Evolutionary conservation across 306 rosid species (phyloP).

Genomic region (Cucurbita pepo): DNA sequence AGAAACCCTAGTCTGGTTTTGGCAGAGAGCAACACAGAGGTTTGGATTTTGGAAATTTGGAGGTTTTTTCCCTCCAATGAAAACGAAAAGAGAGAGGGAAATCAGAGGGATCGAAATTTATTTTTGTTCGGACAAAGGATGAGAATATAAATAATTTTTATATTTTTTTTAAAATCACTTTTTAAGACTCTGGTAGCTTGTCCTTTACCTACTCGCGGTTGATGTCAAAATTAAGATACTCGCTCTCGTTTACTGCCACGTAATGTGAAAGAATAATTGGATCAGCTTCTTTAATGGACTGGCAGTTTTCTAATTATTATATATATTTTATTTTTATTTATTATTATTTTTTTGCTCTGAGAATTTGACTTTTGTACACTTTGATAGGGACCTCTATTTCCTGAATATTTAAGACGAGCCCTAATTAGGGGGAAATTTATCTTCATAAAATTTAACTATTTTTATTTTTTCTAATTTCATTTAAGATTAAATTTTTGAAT

Average conservation of each 20-base stretch:
- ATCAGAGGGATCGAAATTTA: slow-evolving; percentile 27
- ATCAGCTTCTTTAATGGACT: background rate
- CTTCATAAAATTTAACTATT: too few species aligned
- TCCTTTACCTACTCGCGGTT: slow-evolving; percentile 4
- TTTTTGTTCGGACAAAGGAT: slow-evolving; percentile 25
- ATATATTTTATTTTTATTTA: background rate
- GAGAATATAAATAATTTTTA: slow-evolving; percentile 6
- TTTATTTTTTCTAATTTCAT: background rate
- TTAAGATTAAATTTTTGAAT: too few species aligned
- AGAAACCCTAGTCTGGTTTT: slow-evolving; percentile 40
- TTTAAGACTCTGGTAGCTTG: slow-evolving; percentile 2
- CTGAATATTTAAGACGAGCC: background rate
- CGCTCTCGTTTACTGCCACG: background rate
- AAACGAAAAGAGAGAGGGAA: slow-evolving; percentile 85
- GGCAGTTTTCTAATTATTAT: background rate
- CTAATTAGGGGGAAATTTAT: background rate
- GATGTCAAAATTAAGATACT: background rate
- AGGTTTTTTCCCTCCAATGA: slow-evolving; percentile 66
- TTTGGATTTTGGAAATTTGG: slow-evolving; percentile 19
- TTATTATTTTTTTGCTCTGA: background rate
- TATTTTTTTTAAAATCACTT: background rate
- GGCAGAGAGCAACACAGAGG: slow-evolving; percentile 14
- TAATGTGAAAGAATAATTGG: background rate
- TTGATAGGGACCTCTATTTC: background rate
- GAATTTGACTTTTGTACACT: slow-evolving; percentile 4